Evolutionary conservation across 1,139 yeast species (phyloP).

Genomic region (Suhomyces coccinellae): DNA sequence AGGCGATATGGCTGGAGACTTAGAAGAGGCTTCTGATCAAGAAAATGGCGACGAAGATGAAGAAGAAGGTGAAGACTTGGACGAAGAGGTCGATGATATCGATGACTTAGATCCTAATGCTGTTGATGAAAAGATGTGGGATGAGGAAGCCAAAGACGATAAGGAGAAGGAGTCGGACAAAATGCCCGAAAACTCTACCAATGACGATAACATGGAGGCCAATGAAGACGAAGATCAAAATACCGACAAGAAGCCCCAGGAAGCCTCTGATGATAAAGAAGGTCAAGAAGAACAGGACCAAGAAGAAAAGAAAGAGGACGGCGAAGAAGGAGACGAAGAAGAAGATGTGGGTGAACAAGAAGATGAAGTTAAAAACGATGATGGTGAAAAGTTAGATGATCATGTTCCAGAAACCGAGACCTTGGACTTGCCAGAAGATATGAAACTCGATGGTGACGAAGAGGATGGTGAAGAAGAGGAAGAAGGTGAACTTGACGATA

Average conservation of each 20-base stretch:
- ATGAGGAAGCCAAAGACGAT: constrained; percentile 80
- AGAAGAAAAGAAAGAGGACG: constrained; percentile 32
- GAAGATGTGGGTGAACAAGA: constrained; percentile 79
- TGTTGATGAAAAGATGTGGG: constrained; percentile 98
- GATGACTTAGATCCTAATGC: constrained; percentile 94
- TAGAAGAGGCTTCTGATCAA: constrained; percentile 77
- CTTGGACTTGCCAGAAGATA: constrained; percentile 81
- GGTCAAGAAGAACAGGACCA: constrained; percentile 35
- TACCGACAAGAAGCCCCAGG: constrained; percentile 29
- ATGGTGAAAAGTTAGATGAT: constrained; percentile 67
- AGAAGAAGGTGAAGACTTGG: constrained; percentile 61
- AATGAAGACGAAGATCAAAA: constrained; percentile 51
- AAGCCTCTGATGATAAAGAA: constrained; percentile 22
- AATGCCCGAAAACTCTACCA: constrained; percentile 56
- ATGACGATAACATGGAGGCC: constrained; percentile 63
- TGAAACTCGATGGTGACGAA: constrained; percentile 71
- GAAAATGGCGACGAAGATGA: constrained; percentile 59
- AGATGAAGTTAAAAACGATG: constrained; percentile 72
- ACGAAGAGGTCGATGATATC: constrained; percentile 86
- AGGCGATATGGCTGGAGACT: constrained; percentile 95
- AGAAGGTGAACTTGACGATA: constrained; percentile 28
- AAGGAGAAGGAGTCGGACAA: constrained; percentile 74
- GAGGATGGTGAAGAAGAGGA: constrained; percentile 52
- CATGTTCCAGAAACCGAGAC: constrained; percentile 80
- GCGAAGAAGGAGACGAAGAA: constrained; percentile 49